These are phyloP conservation scores for Cylindrodendrum hubeiense DNA, from an alignment of 2,329 filamentous ascomycete species.

Conservation along the genomic window DNA sequence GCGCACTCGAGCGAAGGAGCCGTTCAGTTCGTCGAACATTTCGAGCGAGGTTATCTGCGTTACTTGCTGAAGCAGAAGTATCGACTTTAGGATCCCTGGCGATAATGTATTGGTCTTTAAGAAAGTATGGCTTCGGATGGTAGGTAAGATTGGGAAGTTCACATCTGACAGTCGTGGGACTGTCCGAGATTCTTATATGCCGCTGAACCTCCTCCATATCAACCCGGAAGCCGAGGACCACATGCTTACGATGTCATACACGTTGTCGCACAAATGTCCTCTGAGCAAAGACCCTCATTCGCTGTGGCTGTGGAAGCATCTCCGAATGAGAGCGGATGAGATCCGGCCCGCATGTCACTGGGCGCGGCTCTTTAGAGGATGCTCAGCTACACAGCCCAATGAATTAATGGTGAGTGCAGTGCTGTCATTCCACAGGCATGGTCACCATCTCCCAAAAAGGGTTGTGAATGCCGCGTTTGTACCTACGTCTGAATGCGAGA, in stretches of 20 bases:
- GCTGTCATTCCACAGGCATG: background rate
- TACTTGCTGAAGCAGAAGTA: background rate
- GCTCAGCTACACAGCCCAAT: background rate
- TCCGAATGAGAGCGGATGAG: conserved; percentile 10
- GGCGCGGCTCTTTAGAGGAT: background rate
- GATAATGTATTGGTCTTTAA: background rate
- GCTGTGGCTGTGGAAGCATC: background rate
- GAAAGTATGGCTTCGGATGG: background rate
- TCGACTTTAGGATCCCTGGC: background rate
- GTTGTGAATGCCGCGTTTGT: background rate
- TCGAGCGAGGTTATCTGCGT: conserved; percentile 16
- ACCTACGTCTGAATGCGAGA: background rate
- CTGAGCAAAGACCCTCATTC: background rate
- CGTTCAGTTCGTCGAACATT: conserved; percentile 57
- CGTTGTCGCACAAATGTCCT: background rate
- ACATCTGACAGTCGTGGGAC: background rate
- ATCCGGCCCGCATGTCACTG: background rate
- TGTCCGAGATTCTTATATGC: conserved; percentile 7
- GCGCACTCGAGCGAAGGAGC: conserved; percentile 59
- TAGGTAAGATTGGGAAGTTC: background rate
- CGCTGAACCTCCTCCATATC: background rate
- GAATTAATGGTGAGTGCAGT: background rate
- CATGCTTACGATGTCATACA: background rate
- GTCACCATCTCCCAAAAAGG: background rate
- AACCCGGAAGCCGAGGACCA: conserved; percentile 16